phyloP scores from a whole-genome alignment of 2,329 filamentous ascomycete genomes.

The Xylariaceae sp. region DNA sequence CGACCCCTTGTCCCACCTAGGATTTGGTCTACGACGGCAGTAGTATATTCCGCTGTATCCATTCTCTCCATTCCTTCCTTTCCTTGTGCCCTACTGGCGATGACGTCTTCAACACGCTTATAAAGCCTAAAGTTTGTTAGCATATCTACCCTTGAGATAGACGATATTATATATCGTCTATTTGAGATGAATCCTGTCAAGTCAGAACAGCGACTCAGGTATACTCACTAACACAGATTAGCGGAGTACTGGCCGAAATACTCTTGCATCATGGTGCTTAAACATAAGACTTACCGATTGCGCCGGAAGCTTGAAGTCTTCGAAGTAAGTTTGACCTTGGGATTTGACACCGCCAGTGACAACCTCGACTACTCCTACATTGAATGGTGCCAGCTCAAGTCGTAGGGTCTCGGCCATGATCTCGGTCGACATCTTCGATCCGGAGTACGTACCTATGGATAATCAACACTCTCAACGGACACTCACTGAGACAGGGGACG shows the following conservation, averaged over 20 bases:
- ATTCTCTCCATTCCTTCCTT: conserved; percentile 19
- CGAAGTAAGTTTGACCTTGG: conserved; percentile 26
- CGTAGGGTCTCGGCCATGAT: conserved; percentile 25
- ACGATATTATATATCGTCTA: not conserved
- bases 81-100: conserved; percentile 22
- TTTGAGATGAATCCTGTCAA: not conserved
- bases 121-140: conserved; percentile 11
- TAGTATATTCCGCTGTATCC: conserved; percentile 22
- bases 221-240: not conserved
- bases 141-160: not conserved
- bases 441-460: conserved; percentile 23
- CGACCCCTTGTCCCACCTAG: conserved; percentile 14
- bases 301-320: conserved; percentile 20
- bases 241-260: not conserved
- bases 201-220: not conserved
- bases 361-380: conserved; percentile 25
- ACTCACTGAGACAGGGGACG: not conserved
- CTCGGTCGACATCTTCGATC: conserved; percentile 27
- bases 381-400: conserved; percentile 27
- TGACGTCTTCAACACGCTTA: conserved; percentile 19
- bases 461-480: not conserved
- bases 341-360: conserved; percentile 25
- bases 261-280: not conserved
- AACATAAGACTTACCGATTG: conserved; percentile 10
- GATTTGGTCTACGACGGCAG: conserved; percentile 19